Evolutionary conservation across 805 yeast genomes (phyloP), one percentile per base, ranked within the genome.

Genomic region (Nakazawaea ernobii): DNA sequence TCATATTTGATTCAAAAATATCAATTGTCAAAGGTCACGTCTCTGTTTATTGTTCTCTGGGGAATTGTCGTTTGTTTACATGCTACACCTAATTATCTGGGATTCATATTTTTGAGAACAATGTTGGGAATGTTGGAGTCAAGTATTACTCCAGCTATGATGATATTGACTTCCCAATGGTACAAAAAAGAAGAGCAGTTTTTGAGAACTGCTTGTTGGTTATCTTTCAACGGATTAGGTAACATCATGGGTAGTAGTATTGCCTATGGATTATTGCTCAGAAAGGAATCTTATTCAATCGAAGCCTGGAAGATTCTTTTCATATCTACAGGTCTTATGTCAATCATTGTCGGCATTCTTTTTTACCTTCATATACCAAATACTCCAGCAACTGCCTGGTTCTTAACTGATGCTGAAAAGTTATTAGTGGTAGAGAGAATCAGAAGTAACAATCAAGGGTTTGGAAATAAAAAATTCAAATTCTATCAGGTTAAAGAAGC

Each of bases 221-320:
- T 69, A 44, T 68, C 69, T 40, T 64, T 63, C 57, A 65, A 66
- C 42, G 72, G 73, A 32, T 50, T 67, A 13, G 77, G 77, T 50
- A 63, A 66, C 40, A 61, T 73, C 35, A 43, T 73, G 37, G 78
- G 81, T 11, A 68, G 70, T 39, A 68, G 71, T 8, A 70, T 80
- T 48, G 79, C 83, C 6, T 77, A 77, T 53, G 80, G 79, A 13
- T 56, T 79, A 44, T 63, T 69, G 50, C 50, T 67, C 73, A 53
- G 65, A 59, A 46, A 36, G 17, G 57, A 54, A 57, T 8, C 76
- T 70, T 59, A 44, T 67, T 27, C 61, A 24, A 37, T 80, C 5
- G 68, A 62, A 2, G 69, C 82, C 3, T 86, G 91, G 91, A 79
- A 75, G 56, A 59, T 78, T 11, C 59, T 82, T 3, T 85, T 74